These are phyloP conservation scores for Beauveria sp. DNA, from an alignment of 2,329 filamentous ascomycete genomes.

Conservation along the genomic window DNA sequence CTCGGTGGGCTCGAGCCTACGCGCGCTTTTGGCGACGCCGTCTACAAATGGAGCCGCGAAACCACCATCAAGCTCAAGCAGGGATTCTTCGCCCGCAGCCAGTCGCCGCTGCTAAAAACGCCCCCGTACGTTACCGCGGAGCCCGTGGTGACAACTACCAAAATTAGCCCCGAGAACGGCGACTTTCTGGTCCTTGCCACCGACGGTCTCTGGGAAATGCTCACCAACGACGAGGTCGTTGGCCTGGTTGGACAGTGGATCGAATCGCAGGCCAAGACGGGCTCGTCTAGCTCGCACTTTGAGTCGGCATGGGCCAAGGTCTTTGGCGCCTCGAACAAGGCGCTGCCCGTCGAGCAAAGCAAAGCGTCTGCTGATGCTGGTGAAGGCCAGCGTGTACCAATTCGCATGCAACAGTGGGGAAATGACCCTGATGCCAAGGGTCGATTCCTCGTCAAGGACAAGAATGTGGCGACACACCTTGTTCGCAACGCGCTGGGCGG, in stretches of 20 bases:
- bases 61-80: conserved; percentile 74
- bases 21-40: conserved; percentile 90
- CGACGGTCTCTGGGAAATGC: conserved; percentile 97
- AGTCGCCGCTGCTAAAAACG: conserved; percentile 71
- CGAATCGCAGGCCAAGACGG: conserved; percentile 58
- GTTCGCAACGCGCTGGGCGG: conserved; percentile 92
- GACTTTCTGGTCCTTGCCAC: conserved; percentile 97
- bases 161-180: conserved; percentile 79
- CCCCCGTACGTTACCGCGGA: conserved; percentile 97
- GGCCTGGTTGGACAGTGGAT: conserved; percentile 96
- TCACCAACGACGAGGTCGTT: conserved; percentile 96
- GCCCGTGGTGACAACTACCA: conserved; percentile 86
- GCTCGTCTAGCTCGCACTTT: conserved; percentile 53
- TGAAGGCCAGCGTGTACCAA: conserved; percentile 76
- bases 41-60: conserved; percentile 91
- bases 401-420: conserved; percentile 87
- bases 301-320: conserved; percentile 60
- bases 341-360: conserved; percentile 69
- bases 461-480: conserved; percentile 92
- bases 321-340: conserved; percentile 42
- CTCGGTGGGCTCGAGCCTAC: conserved; percentile 88
- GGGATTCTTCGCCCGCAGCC: conserved; percentile 80
- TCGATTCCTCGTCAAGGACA: conserved; percentile 90
- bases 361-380: conserved; percentile 27
- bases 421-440: conserved; percentile 64